Conservation (phyloP, 2,329 filamentous ascomycete species). For the Kalmusia sp. region DNA sequence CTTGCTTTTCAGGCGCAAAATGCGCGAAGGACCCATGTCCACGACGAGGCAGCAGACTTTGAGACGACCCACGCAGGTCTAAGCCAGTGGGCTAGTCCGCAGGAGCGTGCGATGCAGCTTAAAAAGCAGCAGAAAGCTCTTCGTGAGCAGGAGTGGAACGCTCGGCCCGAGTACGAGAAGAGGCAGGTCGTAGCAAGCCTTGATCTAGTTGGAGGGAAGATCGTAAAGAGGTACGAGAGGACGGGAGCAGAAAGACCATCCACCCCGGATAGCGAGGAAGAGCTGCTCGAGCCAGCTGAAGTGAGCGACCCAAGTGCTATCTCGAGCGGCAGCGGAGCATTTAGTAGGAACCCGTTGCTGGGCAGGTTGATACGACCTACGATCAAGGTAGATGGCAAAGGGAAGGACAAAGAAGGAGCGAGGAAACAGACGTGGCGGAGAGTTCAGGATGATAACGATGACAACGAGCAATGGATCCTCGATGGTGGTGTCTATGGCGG, state of each 20-base stretch:
- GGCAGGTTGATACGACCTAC: constrained; percentile 71
- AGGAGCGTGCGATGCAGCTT: constrained; percentile 81
- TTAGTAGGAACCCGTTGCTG: constrained; percentile 73
- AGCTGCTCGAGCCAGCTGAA: constrained; percentile 43
- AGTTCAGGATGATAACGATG: constrained; percentile 61
- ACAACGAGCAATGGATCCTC: constrained; percentile 61
- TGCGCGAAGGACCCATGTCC: constrained; percentile 79
- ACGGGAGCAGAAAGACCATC: constrained; percentile 65
- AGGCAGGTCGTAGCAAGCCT: constrained; percentile 83
- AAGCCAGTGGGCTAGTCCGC: constrained; percentile 84
- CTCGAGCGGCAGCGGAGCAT: constrained; percentile 60
- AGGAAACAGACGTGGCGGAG: constrained; percentile 55
- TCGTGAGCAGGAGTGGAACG: constrained; percentile 86
- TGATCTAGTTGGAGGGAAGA: constrained; percentile 78
- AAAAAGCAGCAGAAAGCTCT: constrained; percentile 86
- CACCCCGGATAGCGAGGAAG: constrained; percentile 58
- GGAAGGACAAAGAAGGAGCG: constrained; percentile 39
- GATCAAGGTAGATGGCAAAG: constrained; percentile 57
- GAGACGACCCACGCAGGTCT: constrained; percentile 67
- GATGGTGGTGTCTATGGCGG: constrained; percentile 59
- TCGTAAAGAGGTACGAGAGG: constrained; percentile 70
- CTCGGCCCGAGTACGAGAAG: constrained; percentile 87
- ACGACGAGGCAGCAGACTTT: constrained; percentile 83
- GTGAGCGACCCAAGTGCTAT: constrained; percentile 32
- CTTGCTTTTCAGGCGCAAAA: constrained; percentile 86